phyloP scores from a whole-genome alignment of 2,329 filamentous ascomycete genomes.

The Stagonosporopsis tanaceti region DNA sequence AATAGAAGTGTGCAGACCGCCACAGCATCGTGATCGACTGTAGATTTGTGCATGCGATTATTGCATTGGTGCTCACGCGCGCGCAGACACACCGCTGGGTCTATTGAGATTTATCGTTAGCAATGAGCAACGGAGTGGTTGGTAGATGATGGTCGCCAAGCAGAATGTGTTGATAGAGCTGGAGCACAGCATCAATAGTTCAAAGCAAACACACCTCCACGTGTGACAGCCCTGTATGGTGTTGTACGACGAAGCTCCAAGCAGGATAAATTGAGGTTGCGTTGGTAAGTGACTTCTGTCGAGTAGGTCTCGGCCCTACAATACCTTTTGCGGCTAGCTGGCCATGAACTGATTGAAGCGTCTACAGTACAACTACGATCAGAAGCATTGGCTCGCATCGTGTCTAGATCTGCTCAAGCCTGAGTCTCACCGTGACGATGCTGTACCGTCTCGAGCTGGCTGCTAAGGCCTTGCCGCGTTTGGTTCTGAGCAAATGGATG shows the following conservation, averaged over 20 bases:
- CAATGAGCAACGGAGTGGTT: constrained; percentile 6
- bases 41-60: not conserved
- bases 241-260: constrained; percentile 4
- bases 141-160: constrained; percentile 8
- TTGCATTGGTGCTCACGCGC: constrained; percentile 7
- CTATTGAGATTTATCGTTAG: constrained; percentile 3
- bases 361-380: not conserved
- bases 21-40: not conserved
- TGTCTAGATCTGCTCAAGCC: not conserved
- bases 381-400: not conserved
- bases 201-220: constrained; percentile 6
- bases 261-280: constrained; percentile 6
- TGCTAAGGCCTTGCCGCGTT: not conserved
- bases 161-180: constrained; percentile 1
- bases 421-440: not conserved
- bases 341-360: not conserved
- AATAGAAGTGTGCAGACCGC: not conserved
- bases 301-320: not conserved
- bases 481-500: not conserved
- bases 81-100: constrained; percentile 1
- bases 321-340: constrained; percentile 6
- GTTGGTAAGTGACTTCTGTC: not conserved
- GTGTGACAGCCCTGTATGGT: constrained; percentile 10
- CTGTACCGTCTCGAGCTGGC: not conserved
- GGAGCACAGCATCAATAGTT: constrained; percentile 16